Evolutionary conservation across 1,139 yeast species (phyloP), one percentile per base, ranked within the genome.

Genomic region (Debaryomyces robertsiae): DNA sequence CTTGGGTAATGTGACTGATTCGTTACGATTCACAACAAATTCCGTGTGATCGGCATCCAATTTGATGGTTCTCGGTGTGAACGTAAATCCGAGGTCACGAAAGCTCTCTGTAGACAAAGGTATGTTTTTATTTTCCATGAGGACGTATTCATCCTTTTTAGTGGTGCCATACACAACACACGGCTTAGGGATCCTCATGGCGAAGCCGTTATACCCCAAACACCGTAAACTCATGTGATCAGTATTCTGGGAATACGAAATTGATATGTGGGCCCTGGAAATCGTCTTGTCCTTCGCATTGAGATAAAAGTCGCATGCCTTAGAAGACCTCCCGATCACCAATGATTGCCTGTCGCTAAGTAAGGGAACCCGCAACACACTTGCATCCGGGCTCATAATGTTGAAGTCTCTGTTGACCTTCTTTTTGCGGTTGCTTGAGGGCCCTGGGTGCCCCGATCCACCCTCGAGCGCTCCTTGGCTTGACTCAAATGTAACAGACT

Each of bases 171-270:
- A 56, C 6, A 71, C 72, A 23, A 55, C 55, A 45, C 77, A 73
- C 13, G 69, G 57, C 42, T 63, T 63, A 1, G 91, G 91, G 36
- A 85, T 73, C 9, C 77, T 70, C 27, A 85, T 73, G 15, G 77
- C 78, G 43, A 83, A 63, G 3, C 94, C 94, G 54, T 86, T 86
- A 65, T 79, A 75, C 1, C 95, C 94, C 44, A 79, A 55, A 55
- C 94, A 86, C 34, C 71, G 73, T 41, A 85, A 59, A 5, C 49
- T 59, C 50, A 58, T 67, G 40, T 50, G 58, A 31, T 57, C 54
- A 5, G 50, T 46, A 33, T 55, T 50, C 9, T 25, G 15, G 16
- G 25, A 36, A 45, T 62, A 58, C 29, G 57, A 50, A 11, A 69
- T 49, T 16, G 58, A 51, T 38, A 84, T 74, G 60, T 88, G 96